These are phyloP conservation scores for Fomitiporia mediterranea DNA, from an alignment of 1,284 basidiomycete genomes.

Conservation along the genomic window DNA sequence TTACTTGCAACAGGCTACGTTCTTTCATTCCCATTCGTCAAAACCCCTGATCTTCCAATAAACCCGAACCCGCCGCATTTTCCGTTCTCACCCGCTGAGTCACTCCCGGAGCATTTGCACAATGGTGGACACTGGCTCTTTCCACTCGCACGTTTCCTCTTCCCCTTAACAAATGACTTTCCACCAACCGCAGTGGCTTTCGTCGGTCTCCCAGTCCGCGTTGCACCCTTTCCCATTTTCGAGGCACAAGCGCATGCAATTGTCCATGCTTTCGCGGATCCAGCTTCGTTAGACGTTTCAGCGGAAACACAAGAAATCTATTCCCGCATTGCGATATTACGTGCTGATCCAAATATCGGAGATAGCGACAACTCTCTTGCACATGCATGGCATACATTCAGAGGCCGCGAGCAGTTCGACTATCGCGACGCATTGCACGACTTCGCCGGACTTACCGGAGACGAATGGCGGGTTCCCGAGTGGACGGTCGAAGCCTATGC, in stretches of 20 bases:
- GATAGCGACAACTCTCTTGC: conserved; percentile 38
- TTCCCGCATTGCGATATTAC: conserved; percentile 42
- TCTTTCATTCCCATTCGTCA: conserved; percentile 57
- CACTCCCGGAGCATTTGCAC: conserved; percentile 44
- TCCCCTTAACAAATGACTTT: conserved; percentile 44
- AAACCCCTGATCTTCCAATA: conserved; percentile 31
- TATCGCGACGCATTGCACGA: conserved; percentile 57
- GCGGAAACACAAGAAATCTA: conserved; percentile 45
- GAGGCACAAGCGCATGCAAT: conserved; percentile 65
- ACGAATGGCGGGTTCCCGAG: conserved; percentile 35
- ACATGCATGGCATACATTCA: conserved; percentile 52
- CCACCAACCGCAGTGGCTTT: conserved; percentile 57
- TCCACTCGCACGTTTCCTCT: conserved; percentile 52
- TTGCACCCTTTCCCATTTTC: conserved; percentile 60
- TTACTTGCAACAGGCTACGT: conserved; percentile 75
- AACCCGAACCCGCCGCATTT: conserved; percentile 27
- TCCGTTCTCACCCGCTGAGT: conserved; percentile 33
- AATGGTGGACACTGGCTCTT: conserved; percentile 63
- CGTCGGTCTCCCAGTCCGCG: conserved; percentile 50
- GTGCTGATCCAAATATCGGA: conserved; percentile 24
- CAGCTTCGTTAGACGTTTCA: conserved; percentile 42
- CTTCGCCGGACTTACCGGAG: conserved; percentile 36
- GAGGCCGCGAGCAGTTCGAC: conserved; percentile 53
- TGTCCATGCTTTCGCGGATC: conserved; percentile 47
- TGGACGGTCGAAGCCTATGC: conserved; percentile 59